These are phyloP conservation scores for Vachellia pachyceras DNA, from an alignment of 306 rosid species.

Conservation along the genomic window DNA sequence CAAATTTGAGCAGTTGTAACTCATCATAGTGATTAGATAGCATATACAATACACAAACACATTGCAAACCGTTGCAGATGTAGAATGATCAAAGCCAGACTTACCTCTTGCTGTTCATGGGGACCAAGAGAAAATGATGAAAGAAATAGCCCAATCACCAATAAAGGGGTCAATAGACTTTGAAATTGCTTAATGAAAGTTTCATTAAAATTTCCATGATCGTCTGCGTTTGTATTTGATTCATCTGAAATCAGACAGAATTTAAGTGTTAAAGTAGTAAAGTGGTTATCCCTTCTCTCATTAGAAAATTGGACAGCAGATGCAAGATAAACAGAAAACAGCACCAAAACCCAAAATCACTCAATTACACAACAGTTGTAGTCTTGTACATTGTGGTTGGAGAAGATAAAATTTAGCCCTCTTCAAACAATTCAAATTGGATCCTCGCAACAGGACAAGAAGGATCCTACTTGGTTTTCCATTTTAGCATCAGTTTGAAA, in stretches of 20 bases:
- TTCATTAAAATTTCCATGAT: conserved; percentile 62
- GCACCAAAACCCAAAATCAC: conserved; percentile 22
- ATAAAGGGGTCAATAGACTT: conserved; percentile 56
- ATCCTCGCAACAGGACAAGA: conserved; percentile 21
- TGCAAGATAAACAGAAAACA: conserved; percentile 18
- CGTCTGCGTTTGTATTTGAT: conserved; percentile 70
- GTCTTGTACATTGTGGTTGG: background rate
- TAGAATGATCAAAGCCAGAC: background rate
- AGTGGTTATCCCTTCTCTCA: background rate
- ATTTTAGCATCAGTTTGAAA: conserved; percentile 21
- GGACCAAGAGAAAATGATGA: conserved; percentile 62
- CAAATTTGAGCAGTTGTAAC: background rate
- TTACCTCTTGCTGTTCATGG: conserved; percentile 80
- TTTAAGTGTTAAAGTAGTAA: conserved; percentile 22
- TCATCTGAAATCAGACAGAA: conserved; percentile 60
- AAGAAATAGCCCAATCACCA: conserved; percentile 66
- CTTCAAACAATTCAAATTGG: conserved; percentile 22
- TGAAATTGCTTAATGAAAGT: conserved; percentile 62
- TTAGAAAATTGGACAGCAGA: conserved; percentile 18
- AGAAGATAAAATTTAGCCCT: conserved; percentile 1
- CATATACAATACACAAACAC: background rate
- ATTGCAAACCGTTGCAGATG: conserved; percentile 8
- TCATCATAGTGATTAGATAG: background rate
- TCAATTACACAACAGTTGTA: background rate
- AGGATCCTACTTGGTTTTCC: conserved; percentile 14